Conservation (phyloP, 495 filamentous ascomycete genomes). For the Penicillium malachiteum region DNA sequence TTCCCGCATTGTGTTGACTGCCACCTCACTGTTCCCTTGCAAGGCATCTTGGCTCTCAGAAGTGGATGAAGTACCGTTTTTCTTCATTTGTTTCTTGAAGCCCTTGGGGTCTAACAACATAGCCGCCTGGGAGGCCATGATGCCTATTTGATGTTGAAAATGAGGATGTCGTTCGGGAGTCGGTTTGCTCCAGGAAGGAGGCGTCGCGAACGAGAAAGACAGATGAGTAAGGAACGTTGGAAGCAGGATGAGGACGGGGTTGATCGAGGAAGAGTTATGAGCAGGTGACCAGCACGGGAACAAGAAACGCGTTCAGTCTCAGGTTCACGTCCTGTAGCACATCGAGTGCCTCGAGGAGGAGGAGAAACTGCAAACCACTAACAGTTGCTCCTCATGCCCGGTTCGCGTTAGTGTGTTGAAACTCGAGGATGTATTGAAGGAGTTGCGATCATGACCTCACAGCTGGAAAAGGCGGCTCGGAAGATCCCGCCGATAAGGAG, state of each 20-base stretch:
- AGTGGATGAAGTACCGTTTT: constrained; percentile 33
- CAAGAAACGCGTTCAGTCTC: background rate
- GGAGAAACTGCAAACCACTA: constrained; percentile 3
- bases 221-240: background rate
- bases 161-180: too few relatives aligned
- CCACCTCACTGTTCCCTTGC: background rate
- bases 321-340: background rate
- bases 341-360: background rate
- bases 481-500: constrained; percentile 30
- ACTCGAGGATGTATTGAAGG: background rate
- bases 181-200: too few relatives aligned
- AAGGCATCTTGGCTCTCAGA: background rate
- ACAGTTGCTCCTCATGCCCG: background rate
- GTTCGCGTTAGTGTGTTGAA: background rate
- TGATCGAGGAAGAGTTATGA: background rate
- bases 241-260: background rate
- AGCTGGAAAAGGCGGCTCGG: constrained; percentile 8
- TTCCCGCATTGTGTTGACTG: background rate
- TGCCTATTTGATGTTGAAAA: constrained; percentile 2
- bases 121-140: constrained; percentile 44
- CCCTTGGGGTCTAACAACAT: constrained; percentile 45
- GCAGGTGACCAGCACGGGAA: constrained; percentile 4
- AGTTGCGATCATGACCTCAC: constrained; percentile 23
- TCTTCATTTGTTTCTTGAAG: constrained; percentile 32
- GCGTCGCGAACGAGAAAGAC: background rate